Evolutionary conservation across 129 eudicot genomes (phyloP).

Genomic region (Ambrosia artemisiifolia): DNA sequence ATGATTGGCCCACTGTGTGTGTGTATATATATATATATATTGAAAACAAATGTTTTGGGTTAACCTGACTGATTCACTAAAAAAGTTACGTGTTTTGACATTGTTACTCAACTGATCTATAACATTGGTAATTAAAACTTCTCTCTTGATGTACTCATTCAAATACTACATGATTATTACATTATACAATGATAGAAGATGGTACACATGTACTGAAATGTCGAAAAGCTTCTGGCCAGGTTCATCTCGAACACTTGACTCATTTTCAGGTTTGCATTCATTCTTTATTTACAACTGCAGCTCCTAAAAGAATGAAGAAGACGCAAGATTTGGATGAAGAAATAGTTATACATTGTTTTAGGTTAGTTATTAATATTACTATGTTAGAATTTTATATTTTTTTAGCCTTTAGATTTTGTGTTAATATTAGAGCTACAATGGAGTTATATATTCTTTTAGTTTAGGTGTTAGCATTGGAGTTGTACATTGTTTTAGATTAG

Average conservation of each 20-base stretch:
- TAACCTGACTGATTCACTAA: background rate
- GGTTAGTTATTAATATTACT: too few relatives aligned
- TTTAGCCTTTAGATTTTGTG: too few relatives aligned
- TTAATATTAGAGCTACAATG: too few relatives aligned
- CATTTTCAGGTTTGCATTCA: background rate
- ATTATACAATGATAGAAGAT: background rate
- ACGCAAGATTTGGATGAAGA: slow-evolving; percentile 56
- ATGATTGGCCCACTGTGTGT: background rate
- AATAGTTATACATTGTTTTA: too few relatives aligned
- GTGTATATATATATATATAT: background rate
- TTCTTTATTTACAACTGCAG: background rate
- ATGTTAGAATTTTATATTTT: too few relatives aligned
- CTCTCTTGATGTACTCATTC: background rate
- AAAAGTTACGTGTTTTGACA: background rate
- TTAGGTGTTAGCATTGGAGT: too few relatives aligned
- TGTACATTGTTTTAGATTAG: too few relatives aligned
- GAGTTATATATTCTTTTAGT: too few relatives aligned
- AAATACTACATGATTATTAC: background rate
- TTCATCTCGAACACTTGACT: background rate
- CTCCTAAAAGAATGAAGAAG: slow-evolving; percentile 25
- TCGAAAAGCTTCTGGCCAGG: too few relatives aligned
- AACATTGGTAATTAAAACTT: background rate
- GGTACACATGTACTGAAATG: too few relatives aligned
- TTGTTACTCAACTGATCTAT: background rate
- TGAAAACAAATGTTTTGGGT: background rate